These are phyloP conservation scores for Fomitopsis serialis DNA, from an alignment of 768 basidiomycete species.

Conservation along the genomic window DNA sequence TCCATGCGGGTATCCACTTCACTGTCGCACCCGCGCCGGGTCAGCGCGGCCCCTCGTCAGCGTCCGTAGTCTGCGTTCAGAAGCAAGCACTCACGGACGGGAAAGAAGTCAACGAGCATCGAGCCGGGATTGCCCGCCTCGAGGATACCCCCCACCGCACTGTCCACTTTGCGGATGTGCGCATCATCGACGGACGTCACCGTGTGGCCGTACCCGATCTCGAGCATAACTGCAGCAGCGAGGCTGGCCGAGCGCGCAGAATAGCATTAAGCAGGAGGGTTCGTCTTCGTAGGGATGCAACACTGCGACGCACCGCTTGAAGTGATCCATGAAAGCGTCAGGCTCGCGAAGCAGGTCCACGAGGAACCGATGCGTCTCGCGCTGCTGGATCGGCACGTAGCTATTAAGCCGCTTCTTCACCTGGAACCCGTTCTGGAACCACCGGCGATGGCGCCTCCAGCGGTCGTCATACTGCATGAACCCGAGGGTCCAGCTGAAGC, in stretches of 20 bases:
- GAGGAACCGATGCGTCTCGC: constrained; percentile 23
- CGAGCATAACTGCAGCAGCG: neutral
- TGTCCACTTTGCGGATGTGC: neutral
- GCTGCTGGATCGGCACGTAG: constrained; percentile 20
- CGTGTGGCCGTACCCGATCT: constrained; percentile 11
- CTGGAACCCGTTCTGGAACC: constrained; percentile 17
- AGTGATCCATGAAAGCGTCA: constrained; percentile 18
- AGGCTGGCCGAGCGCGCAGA: too few species aligned
- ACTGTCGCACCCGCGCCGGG: constrained; percentile 8
- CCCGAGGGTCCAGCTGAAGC: constrained; percentile 10
- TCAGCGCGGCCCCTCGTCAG: too few species aligned
- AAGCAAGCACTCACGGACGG: constrained; percentile 11
- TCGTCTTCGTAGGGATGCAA: too few species aligned
- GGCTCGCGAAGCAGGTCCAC: constrained; percentile 21
- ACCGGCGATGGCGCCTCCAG: constrained; percentile 23
- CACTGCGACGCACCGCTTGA: constrained; percentile 13
- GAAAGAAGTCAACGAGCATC: constrained; percentile 15
- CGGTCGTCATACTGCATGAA: constrained; percentile 21
- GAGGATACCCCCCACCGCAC: constrained; percentile 3
- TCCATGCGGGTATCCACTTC: constrained; percentile 10
- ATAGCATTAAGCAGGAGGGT: too few species aligned
- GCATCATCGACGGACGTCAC: neutral
- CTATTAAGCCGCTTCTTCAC: constrained; percentile 9
- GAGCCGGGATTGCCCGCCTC: constrained; percentile 9
- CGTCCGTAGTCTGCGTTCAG: too few species aligned